Conservation (phyloP, 495 filamentous ascomycete species). For the Lophiotrema nucula region DNA sequence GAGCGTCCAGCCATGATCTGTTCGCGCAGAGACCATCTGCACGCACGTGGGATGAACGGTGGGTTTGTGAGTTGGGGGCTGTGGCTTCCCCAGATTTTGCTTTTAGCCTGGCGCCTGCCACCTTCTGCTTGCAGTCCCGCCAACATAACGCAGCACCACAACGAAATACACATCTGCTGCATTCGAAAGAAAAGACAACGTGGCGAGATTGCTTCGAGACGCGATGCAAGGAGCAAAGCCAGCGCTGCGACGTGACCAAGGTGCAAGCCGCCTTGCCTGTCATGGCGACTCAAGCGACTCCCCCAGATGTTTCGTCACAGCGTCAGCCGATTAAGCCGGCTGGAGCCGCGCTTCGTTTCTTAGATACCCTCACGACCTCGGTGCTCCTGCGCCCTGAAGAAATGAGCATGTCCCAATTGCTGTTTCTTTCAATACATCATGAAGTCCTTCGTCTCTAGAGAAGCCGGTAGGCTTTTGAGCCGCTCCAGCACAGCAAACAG, state of each 20-base stretch:
- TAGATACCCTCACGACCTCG: constrained; percentile 5
- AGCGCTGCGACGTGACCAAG: too few relatives aligned
- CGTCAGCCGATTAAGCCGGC: too few relatives aligned
- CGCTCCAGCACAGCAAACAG: constrained; percentile 14
- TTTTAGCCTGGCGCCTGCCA: not conserved
- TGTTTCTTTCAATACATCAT: constrained; percentile 10
- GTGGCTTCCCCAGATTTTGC: constrained; percentile 10
- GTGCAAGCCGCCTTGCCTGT: too few relatives aligned
- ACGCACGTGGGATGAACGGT: not conserved
- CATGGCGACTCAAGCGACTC: too few relatives aligned
- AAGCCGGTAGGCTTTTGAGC: constrained; percentile 18
- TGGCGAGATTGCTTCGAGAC: too few relatives aligned
- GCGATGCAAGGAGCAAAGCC: too few relatives aligned
- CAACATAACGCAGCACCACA: too few relatives aligned
- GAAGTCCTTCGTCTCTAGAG: constrained; percentile 15
- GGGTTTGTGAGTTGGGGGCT: not conserved
- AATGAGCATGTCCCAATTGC: not conserved
- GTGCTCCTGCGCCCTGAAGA: constrained; percentile 12
- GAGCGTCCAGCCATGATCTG: constrained; percentile 16
- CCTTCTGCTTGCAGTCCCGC: constrained; percentile 18
- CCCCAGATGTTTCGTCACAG: too few relatives aligned
- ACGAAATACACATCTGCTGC: too few relatives aligned
- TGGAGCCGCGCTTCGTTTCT: too few relatives aligned
- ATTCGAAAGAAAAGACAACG: too few relatives aligned
- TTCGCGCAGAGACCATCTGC: not conserved